Base-by-base conservation (phyloP, 164 flowering plant species). In the Paratinospora sagittata region DNA sequence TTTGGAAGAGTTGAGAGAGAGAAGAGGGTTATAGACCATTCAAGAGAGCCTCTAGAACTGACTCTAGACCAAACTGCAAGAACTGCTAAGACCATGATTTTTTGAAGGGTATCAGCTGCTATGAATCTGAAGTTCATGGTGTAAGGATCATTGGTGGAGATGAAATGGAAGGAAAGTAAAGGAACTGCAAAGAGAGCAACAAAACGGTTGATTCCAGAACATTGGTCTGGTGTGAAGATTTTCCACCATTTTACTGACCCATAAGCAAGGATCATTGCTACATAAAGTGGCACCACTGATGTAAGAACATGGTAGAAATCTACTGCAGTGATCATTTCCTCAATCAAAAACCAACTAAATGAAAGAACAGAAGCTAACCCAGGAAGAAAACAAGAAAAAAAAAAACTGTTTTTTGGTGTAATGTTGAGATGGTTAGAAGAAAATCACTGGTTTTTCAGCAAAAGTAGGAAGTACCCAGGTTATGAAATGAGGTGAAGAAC, bases 221-320 rank as follows among this genome's bases (percentile, higher is more conserved):
- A 94, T 69, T 94, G 98, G 39, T 91, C 96, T 0, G 98, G 98
- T 63, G 75, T 83, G 85, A 91, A 94, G 81, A 91, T 88, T 60
- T 90, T 89, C 97, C 98, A 94, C 98, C 96, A 91, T 78, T 87
- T 91, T 7, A 93, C 98, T 0, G 98, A 93, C 27, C 93, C 98
- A 41, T 93, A 94, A 27, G 97, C 96, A 6, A 91, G 73, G 68
- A 94, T 84, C 97, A 94, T 91, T 39, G 97, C 96, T 26, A 93
- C 97, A 67, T 94, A 94, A 17, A 94, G 93, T 0, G 98, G 98
- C 8, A 91, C 97, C 8, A 91, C 92, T 0, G 95, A 89, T 0
- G 93, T 85, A 33, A 89, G 75, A 8, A 88, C 94, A 64, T 88
- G 87, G 83, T 89, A 89, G 36, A 86, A 73, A 82, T 90, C 93